Conservation (phyloP, 768 basidiomycete species). For the Termitomyces sp. region DNA sequence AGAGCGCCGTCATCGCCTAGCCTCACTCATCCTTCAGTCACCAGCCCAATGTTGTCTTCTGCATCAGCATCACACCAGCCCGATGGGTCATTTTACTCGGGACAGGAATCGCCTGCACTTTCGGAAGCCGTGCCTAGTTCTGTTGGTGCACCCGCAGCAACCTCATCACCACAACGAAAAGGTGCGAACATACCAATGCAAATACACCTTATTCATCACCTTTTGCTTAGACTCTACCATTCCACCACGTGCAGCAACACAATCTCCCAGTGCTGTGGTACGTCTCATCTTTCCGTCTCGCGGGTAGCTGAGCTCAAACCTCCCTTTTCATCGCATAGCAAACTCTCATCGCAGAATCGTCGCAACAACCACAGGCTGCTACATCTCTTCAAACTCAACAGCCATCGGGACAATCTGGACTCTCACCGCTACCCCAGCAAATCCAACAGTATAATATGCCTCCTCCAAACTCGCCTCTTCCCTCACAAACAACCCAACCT, state of each 20-base stretch:
- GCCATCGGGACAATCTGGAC: constrained; percentile 26
- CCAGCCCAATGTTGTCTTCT: constrained; percentile 78
- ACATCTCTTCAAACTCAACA: constrained; percentile 21
- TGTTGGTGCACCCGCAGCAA: constrained; percentile 42
- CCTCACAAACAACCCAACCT: constrained; percentile 50
- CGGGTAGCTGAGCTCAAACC: neutral
- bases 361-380: constrained; percentile 31
- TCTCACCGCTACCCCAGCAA: constrained; percentile 42
- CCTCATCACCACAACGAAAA: constrained; percentile 64
- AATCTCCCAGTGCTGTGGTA: constrained; percentile 41
- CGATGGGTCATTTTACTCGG: constrained; percentile 67
- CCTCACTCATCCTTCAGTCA: constrained; percentile 79
- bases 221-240: constrained; percentile 38
- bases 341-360: constrained; percentile 30
- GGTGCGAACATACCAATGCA: constrained; percentile 29
- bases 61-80: constrained; percentile 65
- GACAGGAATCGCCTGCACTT: constrained; percentile 67
- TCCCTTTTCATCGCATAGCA: constrained; percentile 25
- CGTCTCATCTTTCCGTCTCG: constrained; percentile 15
- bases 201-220: constrained; percentile 4
- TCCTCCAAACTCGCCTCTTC: constrained; percentile 26
- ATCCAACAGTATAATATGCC: constrained; percentile 27
- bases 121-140: constrained; percentile 57
- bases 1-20: constrained; percentile 68
- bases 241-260: constrained; percentile 37